Percentiles rank a stretch among this genome's conserved stretches.
Conservation (phyloP, 306 rosid species). For the Vigna reflexopilosa region DNA sequence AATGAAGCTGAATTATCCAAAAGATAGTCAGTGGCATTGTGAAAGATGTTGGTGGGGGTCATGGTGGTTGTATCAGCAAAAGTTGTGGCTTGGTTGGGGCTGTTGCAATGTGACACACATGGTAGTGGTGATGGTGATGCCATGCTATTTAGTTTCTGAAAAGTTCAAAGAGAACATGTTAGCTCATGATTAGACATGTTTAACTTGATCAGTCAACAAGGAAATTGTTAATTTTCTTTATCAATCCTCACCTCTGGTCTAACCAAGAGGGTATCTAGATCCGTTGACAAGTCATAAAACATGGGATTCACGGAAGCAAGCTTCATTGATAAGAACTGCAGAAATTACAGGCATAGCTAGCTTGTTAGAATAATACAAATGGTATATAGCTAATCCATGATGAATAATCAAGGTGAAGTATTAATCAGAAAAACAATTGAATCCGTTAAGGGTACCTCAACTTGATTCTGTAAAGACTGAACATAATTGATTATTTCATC, state of each 20-base stretch:
- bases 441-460: conserved; percentile 67
- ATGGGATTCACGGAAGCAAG: conserved; percentile 77
- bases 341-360: neutral
- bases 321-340: conserved; percentile 89
- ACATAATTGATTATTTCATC: conserved; percentile 98
- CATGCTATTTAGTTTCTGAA: conserved; percentile 55
- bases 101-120: conserved; percentile 60
- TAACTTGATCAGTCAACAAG: neutral
- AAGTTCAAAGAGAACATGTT: conserved; percentile 12
- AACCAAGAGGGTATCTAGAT: conserved; percentile 55
- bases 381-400: neutral
- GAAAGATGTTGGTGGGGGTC: conserved; percentile 37
- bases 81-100: conserved; percentile 53
- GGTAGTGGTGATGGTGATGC: conserved; percentile 47
- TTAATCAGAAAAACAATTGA: neutral
- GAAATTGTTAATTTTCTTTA: neutral
- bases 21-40: conserved; percentile 49
- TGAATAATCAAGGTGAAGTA: conserved; percentile 1
- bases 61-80: conserved; percentile 50
- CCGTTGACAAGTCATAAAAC: conserved; percentile 69
- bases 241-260: conserved; percentile 63
- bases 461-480: conserved; percentile 95
- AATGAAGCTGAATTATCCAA: conserved; percentile 55
- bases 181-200: conserved; percentile 25
- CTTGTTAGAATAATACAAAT: conserved; percentile 4